phyloP scores from a whole-genome alignment of 805 yeast genomes.

The Pichia scutulata region DNA sequence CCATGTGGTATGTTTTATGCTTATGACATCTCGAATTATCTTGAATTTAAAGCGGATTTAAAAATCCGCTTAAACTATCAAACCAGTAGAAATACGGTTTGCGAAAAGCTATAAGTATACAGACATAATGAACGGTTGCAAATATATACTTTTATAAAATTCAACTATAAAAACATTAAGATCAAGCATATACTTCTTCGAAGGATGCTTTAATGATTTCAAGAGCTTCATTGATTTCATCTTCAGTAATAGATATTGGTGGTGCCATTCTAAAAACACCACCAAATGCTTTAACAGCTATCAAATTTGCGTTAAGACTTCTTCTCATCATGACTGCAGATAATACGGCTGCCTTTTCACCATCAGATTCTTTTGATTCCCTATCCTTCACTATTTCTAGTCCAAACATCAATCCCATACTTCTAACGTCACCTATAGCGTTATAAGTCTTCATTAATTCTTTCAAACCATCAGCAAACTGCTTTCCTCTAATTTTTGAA shows the following conservation, averaged over 20 bases:
- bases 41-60: too few relatives aligned
- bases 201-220: slow-evolving; percentile 15
- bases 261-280: slow-evolving; percentile 31
- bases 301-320: slow-evolving; percentile 24
- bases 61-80: too few relatives aligned
- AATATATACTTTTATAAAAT: too few relatives aligned
- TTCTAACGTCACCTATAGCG: slow-evolving; percentile 42
- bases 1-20: too few relatives aligned
- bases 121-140: too few relatives aligned
- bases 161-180: neutral
- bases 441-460: slow-evolving; percentile 22
- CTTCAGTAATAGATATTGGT: slow-evolving; percentile 20
- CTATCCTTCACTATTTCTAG: slow-evolving; percentile 41
- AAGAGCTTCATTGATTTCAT: slow-evolving; percentile 17
- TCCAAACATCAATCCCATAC: slow-evolving; percentile 46
- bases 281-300: slow-evolving; percentile 32
- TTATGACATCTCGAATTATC: too few relatives aligned
- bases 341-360: slow-evolving; percentile 15
- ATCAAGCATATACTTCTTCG: slow-evolving; percentile 3
- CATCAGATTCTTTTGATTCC: slow-evolving; percentile 36
- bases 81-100: too few relatives aligned
- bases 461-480: slow-evolving; percentile 20
- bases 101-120: too few relatives aligned
- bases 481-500: slow-evolving; percentile 21
- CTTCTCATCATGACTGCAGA: slow-evolving; percentile 12